These are phyloP conservation scores for Talaromyces trachyspermus DNA, from an alignment of 495 filamentous ascomycete species.

Conservation along the genomic window DNA sequence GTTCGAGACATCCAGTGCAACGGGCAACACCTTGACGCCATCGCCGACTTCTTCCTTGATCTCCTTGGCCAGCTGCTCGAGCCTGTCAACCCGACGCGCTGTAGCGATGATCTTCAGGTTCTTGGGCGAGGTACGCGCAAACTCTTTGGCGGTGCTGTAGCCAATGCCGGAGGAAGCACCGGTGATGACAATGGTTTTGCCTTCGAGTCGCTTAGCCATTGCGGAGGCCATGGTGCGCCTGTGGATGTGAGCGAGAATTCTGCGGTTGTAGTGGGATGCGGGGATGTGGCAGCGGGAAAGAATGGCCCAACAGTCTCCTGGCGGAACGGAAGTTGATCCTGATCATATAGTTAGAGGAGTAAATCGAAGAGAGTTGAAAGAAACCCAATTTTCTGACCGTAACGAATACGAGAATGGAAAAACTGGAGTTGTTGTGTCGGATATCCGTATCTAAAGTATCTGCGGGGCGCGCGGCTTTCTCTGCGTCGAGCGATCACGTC, in stretches of 20 bases:
- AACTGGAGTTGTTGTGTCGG: no score
- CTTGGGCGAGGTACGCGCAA: slow-evolving; percentile 77
- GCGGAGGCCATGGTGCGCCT: slow-evolving; percentile 64
- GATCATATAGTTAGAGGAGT: background rate
- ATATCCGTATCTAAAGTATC: no score
- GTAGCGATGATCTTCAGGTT: slow-evolving; percentile 80
- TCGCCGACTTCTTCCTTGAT: slow-evolving; percentile 73
- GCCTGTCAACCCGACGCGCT: slow-evolving; percentile 69
- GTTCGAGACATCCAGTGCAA: slow-evolving; percentile 83
- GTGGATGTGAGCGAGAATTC: background rate
- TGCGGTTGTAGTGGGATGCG: no score
- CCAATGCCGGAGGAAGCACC: slow-evolving; percentile 95
- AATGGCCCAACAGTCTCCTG: background rate
- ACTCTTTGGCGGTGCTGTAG: slow-evolving; percentile 77
- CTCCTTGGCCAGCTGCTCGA: slow-evolving; percentile 68
- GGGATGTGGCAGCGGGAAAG: background rate
- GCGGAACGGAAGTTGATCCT: background rate
- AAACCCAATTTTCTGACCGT: no score
- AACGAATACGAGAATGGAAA: no score
- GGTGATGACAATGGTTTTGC: slow-evolving; percentile 91
- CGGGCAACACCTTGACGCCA: slow-evolving; percentile 72
- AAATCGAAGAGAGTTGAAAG: background rate
- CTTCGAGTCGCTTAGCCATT: slow-evolving; percentile 76
- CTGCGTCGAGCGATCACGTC: no score
- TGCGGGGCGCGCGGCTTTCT: no score